Base-by-base conservation (phyloP, 768 basidiomycete species). In the Phlebiopsis flavidoalba region DNA sequence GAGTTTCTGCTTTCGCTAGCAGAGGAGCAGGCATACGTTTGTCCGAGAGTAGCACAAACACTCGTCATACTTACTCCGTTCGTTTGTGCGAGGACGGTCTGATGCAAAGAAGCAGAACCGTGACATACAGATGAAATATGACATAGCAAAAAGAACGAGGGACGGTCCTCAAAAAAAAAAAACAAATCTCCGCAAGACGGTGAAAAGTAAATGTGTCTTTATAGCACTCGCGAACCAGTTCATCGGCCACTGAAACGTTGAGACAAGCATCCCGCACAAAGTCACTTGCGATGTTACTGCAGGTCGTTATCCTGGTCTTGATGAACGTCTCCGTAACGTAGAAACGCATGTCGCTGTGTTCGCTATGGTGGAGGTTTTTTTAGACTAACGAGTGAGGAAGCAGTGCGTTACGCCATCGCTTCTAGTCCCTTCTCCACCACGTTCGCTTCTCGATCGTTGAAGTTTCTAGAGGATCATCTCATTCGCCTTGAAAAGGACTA, bases 41-140 rank as follows among this genome's bases (percentile, higher is more conserved):
- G 40, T 49, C 60, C 61, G 70, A 72, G n/a, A n/a, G n/a, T n/a
- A n/a, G n/a, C n/a, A n/a, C n/a, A n/a, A n/a, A n/a, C n/a, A n/a
- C n/a, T n/a, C n/a, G n/a, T n/a, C n/a, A 24, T 45, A n/a, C 36
- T 37, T 45, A 37, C 19, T 11, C 37, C 54, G 1, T 88, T 89
- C 3, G n/a, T n/a, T n/a, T 93, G 90, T 65, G 91, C 91, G 12
- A 83, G 91, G 8, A 81, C 83, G 3, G n/a, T n/a, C n/a, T n/a
- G 88, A 91, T 60, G 86, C 89, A 37, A 89, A 84, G 67, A 74
- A 80, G 0, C 73, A 90, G 35, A 83, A 93, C 70, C 77, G 91
- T 43, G 88, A 91, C 59, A 74, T 83, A 0, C 91, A 93, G 67
- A 91, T 93, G 79, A 89, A 89, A 70, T 93, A 92, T 64, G 91